These are phyloP conservation scores for Westerdykella ornata DNA, from an alignment of 2,329 filamentous ascomycete species.

Conservation along the genomic window DNA sequence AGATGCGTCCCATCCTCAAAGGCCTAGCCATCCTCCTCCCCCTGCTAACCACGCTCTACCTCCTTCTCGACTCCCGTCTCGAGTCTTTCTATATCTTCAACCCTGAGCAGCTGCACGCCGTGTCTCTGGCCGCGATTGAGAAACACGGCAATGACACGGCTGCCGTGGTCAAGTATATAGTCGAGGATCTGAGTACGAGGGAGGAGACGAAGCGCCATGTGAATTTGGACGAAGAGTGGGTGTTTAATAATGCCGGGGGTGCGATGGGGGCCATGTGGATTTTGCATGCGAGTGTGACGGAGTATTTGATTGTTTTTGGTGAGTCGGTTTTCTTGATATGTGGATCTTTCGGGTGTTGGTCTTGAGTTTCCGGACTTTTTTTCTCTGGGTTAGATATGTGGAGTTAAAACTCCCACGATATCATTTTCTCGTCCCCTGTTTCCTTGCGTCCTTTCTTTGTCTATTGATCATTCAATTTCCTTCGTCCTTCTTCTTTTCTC, in stretches of 20 bases:
- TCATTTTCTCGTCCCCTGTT: no score
- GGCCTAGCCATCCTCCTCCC: conserved; percentile 20
- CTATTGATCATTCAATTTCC: background rate
- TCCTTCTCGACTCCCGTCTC: conserved; percentile 24
- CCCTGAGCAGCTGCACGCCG: conserved; percentile 58
- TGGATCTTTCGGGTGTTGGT: no score
- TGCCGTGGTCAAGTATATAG: conserved; percentile 62
- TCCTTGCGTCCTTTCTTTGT: no score
- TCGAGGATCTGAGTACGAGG: conserved; percentile 53
- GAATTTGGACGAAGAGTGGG: conserved; percentile 71
- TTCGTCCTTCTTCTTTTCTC: background rate
- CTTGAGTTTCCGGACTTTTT: no score
- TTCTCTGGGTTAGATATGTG: no score
- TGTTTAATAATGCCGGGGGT: conserved; percentile 87
- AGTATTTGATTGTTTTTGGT: conserved; percentile 82
- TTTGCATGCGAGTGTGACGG: conserved; percentile 79
- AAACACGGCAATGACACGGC: conserved; percentile 69
- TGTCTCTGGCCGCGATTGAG: conserved; percentile 59
- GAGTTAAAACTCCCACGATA: no score
- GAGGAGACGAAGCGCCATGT: conserved; percentile 41
- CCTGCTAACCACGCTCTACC: conserved; percentile 19
- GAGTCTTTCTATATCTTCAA: conserved; percentile 66
- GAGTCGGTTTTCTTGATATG: background rate
- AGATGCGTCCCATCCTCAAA: conserved; percentile 8
- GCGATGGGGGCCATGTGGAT: conserved; percentile 91